Percentiles rank a stretch among this genome's conserved stretches.
phyloP scores from a whole-genome alignment of 2,329 filamentous ascomycete genomes.

The Ascochyta rabiei region DNA sequence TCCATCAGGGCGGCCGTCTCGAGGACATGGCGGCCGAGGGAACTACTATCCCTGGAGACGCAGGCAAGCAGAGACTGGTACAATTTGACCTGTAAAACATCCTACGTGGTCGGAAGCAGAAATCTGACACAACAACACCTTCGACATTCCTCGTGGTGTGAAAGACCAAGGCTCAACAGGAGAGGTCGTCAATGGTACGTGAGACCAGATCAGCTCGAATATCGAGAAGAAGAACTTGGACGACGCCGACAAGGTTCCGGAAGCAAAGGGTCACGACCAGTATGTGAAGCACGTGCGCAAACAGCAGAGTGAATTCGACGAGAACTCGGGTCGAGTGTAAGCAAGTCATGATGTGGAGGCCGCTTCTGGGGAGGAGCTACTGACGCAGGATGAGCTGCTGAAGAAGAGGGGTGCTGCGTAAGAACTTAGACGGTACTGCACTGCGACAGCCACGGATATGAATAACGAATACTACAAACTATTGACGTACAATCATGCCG shows the following conservation, averaged over 20 bases:
- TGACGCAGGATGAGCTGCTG: conserved; percentile 32
- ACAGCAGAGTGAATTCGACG: conserved; percentile 23
- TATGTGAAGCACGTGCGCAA: conserved; percentile 31
- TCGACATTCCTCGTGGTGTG: conserved; percentile 51
- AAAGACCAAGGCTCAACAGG: conserved; percentile 42
- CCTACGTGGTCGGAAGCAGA: neutral
- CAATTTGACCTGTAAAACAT: neutral
- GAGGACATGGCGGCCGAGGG: conserved; percentile 45
- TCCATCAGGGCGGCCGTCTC: conserved; percentile 43
- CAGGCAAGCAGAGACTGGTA: conserved; percentile 49
- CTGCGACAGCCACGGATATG: neutral
- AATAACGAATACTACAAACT: neutral
- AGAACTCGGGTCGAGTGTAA: conserved; percentile 21
- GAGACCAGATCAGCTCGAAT: conserved; percentile 37
- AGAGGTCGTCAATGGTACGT: conserved; percentile 45
- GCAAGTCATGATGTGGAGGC: conserved; percentile 27
- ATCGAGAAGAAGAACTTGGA: conserved; percentile 44
- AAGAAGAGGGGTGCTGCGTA: conserved; percentile 32
- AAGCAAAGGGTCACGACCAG: conserved; percentile 31
- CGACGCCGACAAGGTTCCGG: conserved; percentile 27
- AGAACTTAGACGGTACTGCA: neutral
- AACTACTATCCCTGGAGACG: conserved; percentile 53
- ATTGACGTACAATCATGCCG: neutral
- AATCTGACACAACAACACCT: conserved; percentile 47
- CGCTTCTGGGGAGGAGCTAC: conserved; percentile 36